Percentiles rank a stretch among this genome's conserved stretches.
Conservation (phyloP, 805 yeast species). For the Dipodascus geniculatus region DNA sequence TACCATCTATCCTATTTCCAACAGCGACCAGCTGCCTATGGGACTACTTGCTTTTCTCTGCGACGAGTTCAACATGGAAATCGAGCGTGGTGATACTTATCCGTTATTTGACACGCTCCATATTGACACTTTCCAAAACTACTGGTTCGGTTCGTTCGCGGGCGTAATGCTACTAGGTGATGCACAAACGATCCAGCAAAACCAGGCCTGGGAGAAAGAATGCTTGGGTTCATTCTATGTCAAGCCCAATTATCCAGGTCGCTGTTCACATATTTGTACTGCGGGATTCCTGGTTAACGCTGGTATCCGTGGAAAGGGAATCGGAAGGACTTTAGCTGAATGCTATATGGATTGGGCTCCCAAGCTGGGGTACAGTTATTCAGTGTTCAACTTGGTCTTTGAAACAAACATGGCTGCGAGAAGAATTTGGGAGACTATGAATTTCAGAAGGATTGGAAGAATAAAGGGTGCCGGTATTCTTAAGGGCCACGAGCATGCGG, state of each 20-base stretch:
- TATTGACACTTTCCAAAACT: slow-evolving; percentile 63
- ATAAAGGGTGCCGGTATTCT: slow-evolving; percentile 81
- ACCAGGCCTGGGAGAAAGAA: slow-evolving; percentile 80
- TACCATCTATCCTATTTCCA: slow-evolving; percentile 76
- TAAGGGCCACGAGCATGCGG: slow-evolving; percentile 73
- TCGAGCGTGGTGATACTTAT: slow-evolving; percentile 76
- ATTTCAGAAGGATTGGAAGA: slow-evolving; percentile 69
- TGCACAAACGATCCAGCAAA: slow-evolving; percentile 35
- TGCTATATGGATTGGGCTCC: slow-evolving; percentile 89
- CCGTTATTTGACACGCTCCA: slow-evolving; percentile 76
- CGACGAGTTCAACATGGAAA: slow-evolving; percentile 90
- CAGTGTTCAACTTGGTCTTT: slow-evolving; percentile 74
- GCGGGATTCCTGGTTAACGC: slow-evolving; percentile 84
- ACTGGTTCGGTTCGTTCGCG: slow-evolving; percentile 82
- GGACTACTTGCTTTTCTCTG: slow-evolving; percentile 70
- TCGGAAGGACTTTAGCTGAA: slow-evolving; percentile 75
- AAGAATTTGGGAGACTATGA: slow-evolving; percentile 60
- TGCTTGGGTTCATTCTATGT: slow-evolving; percentile 82
- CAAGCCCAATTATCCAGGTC: slow-evolving; percentile 84
- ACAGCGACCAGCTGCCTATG: slow-evolving; percentile 57
- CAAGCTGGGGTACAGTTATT: slow-evolving; percentile 71
- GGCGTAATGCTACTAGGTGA: slow-evolving; percentile 78
- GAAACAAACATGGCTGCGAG: slow-evolving; percentile 81
- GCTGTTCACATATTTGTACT: slow-evolving; percentile 87
- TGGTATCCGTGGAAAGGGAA: slow-evolving; percentile 84